Percentiles rank a stretch among this genome's conserved stretches.
phyloP scores from a whole-genome alignment of 129 eudicot genomes.

The Pulicaria dysenterica region DNA sequence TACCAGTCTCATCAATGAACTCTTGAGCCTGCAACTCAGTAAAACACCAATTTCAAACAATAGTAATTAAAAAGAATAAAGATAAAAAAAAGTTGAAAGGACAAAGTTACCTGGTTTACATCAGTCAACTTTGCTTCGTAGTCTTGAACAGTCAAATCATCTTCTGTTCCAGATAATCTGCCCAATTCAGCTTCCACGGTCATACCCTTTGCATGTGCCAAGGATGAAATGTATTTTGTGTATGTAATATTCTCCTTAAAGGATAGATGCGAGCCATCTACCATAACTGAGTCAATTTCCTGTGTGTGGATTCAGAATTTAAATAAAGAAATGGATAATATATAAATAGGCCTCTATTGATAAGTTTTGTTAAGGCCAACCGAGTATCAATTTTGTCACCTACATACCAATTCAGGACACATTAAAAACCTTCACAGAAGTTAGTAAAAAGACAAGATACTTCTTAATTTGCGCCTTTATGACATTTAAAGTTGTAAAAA shows the following conservation, averaged over 20 bases:
- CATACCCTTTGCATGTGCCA: constrained; percentile 75
- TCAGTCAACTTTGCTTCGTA: constrained; percentile 90
- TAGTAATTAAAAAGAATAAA: not conserved
- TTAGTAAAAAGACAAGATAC: too few species aligned
- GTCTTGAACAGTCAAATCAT: constrained; percentile 89
- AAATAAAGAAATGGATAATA: not conserved
- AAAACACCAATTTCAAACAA: not conserved
- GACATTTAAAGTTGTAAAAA: too few species aligned
- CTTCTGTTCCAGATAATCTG: constrained; percentile 96
- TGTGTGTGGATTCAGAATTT: constrained; percentile 34
- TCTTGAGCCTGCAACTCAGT: constrained; percentile 70
- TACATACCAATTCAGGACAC: too few species aligned
- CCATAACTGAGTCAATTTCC: constrained; percentile 97
- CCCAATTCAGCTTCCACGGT: constrained; percentile 96
- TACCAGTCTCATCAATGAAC: constrained; percentile 81
- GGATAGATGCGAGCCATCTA: constrained; percentile 90
- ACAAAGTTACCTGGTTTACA: constrained; percentile 61
- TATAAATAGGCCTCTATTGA: too few species aligned
- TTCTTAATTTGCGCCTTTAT: too few species aligned
- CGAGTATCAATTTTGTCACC: too few species aligned
- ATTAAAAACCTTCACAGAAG: too few species aligned
- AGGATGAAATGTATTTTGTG: constrained; percentile 65
- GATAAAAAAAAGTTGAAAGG: not conserved
- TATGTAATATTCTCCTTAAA: constrained; percentile 72
- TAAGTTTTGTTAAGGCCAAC: too few species aligned